Evolutionary conservation across 495 filamentous ascomycete genomes (phyloP).

Genomic region (Margaritispora aquatica): DNA sequence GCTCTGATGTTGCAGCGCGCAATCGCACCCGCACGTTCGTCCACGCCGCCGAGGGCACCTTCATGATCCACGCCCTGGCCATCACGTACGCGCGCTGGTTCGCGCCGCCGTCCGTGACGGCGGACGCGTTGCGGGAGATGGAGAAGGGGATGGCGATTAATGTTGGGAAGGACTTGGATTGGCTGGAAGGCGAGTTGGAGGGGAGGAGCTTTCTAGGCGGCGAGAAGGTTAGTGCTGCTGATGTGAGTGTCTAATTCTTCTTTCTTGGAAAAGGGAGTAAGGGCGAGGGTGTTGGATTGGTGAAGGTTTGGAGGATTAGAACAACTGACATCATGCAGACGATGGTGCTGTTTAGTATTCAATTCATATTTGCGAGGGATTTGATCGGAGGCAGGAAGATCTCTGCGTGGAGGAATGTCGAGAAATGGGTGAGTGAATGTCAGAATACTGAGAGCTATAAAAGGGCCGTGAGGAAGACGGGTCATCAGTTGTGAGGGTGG

Average conservation of each 20-base stretch:
- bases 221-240: conserved; percentile 28
- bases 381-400: conserved; percentile 13
- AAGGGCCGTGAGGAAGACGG: conserved; percentile 9
- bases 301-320: not conserved
- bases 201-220: conserved; percentile 28
- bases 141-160: conserved; percentile 25
- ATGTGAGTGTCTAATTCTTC: conserved; percentile 5
- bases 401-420: conserved; percentile 1
- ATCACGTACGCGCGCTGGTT: conserved; percentile 30
- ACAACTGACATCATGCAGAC: conserved; percentile 1
- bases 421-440: conserved; percentile 7
- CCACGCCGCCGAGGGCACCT: conserved; percentile 33
- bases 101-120: conserved; percentile 1
- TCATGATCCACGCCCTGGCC: conserved; percentile 30
- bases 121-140: conserved; percentile 7
- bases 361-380: conserved; percentile 29
- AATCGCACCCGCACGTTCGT: conserved; percentile 28
- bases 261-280: not conserved
- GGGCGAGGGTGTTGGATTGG: not conserved
- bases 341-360: conserved; percentile 30
- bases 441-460: conserved; percentile 4
- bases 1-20: conserved; percentile 4
- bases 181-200: conserved; percentile 27
- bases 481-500: conserved; percentile 5
- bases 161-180: conserved; percentile 31